A percentile compares a stretch with the other conserved stretches of the same genome.
phyloP scores from a whole-genome alignment of 139 green algal genomes.

The Chlorella sorokiniana region DNA sequence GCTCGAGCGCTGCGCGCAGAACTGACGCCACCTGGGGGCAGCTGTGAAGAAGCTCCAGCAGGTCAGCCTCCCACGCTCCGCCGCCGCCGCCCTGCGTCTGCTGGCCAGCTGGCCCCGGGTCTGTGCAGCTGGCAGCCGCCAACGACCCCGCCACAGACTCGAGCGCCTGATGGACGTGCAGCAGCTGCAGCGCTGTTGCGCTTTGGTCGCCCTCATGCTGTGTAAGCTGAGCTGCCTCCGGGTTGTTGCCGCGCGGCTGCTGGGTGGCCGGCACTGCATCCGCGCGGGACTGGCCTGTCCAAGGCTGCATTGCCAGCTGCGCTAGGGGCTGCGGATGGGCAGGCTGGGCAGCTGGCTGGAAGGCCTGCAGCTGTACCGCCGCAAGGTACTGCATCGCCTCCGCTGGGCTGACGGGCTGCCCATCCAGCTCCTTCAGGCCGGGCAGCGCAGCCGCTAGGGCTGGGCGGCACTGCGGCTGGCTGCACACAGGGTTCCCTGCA shows the following conservation, averaged over 20 bases:
- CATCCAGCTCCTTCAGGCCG: constrained; percentile 62
- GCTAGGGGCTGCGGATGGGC: too few species aligned
- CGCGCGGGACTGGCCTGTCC: background rate
- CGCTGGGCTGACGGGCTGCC: constrained; percentile 42
- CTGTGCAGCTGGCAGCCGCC: too few species aligned
- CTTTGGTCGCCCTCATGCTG: background rate
- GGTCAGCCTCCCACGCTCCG: background rate
- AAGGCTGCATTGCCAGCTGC: background rate
- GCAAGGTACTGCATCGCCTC: constrained; percentile 40
- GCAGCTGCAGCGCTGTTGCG: background rate
- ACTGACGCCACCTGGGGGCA: constrained; percentile 9
- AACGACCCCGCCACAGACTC: background rate
- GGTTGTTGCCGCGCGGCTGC: constrained; percentile 20
- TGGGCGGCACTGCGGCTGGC: constrained; percentile 42
- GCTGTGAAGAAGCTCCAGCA: constrained; percentile 21
- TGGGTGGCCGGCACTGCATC: constrained; percentile 18
- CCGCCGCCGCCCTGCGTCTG: background rate
- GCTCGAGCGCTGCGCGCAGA: background rate
- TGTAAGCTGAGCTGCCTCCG: background rate
- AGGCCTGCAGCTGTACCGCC: constrained; percentile 45
- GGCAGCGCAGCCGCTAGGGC: constrained; percentile 57
- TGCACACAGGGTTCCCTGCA: constrained; percentile 60
- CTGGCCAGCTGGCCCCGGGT: background rate
- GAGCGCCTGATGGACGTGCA: background rate
- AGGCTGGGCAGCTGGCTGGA: constrained; percentile 34